phyloP scores from a whole-genome alignment of 441 rosid genomes.

The Melastoma candidum region DNA sequence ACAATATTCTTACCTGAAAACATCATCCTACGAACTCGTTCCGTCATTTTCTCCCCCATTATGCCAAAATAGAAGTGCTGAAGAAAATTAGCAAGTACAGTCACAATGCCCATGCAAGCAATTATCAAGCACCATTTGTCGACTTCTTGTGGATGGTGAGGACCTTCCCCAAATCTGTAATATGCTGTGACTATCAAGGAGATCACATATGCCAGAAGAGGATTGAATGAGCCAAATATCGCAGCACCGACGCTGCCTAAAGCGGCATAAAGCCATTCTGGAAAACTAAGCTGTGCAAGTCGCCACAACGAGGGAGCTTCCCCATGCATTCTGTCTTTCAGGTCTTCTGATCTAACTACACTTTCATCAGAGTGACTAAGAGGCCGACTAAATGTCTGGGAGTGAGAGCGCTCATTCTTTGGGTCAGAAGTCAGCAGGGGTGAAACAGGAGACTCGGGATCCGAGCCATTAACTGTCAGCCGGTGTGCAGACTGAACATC shows the following conservation, averaged over 20 bases:
- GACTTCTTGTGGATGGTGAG: conserved; percentile 54
- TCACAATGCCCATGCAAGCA: conserved; percentile 93
- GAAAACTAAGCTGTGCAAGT: conserved; percentile 81
- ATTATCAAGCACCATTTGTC: conserved; percentile 95
- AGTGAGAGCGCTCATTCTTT: conserved; percentile 92
- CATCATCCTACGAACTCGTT: conserved; percentile 98
- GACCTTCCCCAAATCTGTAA: conserved; percentile 32
- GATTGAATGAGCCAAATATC: conserved; percentile 95
- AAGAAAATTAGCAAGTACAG: conserved; percentile 91
- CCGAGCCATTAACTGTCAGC: conserved; percentile 66
- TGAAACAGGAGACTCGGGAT: conserved; percentile 95
- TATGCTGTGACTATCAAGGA: conserved; percentile 75
- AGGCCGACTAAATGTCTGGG: conserved; percentile 94
- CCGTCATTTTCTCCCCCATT: conserved; percentile 99
- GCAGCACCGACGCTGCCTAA: conserved; percentile 97
- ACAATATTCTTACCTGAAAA: conserved; percentile 62
- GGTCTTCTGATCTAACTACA: conserved; percentile 34
- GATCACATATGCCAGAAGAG: conserved; percentile 92
- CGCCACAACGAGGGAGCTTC: conserved; percentile 90
- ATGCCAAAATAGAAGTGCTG: conserved; percentile 99
- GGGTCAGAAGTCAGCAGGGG: conserved; percentile 98
- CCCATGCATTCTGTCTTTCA: conserved; percentile 38
- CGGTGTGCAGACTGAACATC: conserved; percentile 62
- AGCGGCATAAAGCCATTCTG: conserved; percentile 98
- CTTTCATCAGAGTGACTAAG: conserved; percentile 57